Evolutionary conservation across 495 filamentous ascomycete species (phyloP).

Genomic region (Lichina pygmaea): DNA sequence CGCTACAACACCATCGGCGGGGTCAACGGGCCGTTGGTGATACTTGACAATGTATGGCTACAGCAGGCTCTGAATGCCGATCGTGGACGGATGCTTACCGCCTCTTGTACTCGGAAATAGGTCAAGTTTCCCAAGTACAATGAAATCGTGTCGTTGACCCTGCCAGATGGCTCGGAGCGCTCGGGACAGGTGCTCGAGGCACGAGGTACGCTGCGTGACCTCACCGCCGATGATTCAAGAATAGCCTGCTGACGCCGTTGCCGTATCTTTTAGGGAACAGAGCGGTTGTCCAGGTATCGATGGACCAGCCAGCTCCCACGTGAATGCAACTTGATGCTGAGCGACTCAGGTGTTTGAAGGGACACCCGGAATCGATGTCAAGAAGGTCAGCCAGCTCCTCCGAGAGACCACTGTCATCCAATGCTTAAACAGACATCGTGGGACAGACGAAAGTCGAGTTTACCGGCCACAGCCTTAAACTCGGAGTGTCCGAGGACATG

Average conservation of each 20-base stretch:
- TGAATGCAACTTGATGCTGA: background rate
- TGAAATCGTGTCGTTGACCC: slow-evolving; percentile 87
- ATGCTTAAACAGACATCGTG: background rate
- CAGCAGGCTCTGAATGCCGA: slow-evolving; percentile 7
- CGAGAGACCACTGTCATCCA: slow-evolving; percentile 24
- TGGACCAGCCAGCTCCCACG: background rate
- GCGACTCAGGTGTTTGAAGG: slow-evolving; percentile 72
- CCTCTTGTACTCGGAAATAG: slow-evolving; percentile 13
- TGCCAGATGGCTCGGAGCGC: slow-evolving; percentile 82
- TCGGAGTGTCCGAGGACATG: slow-evolving; percentile 99
- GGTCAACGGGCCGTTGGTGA: slow-evolving; percentile 91
- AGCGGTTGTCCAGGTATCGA: slow-evolving; percentile 62
- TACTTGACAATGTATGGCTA: slow-evolving; percentile 58
- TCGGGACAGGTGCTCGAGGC: slow-evolving; percentile 94
- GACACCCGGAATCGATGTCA: slow-evolving; percentile 89
- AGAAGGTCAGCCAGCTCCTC: slow-evolving; percentile 37
- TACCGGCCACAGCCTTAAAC: slow-evolving; percentile 84
- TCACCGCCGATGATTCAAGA: background rate
- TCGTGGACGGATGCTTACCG: background rate
- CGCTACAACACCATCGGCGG: slow-evolving; percentile 96
- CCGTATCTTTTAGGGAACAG: slow-evolving; percentile 34
- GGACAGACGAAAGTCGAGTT: slow-evolving; percentile 54
- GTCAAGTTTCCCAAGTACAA: slow-evolving; percentile 96
- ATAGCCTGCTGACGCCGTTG: background rate
- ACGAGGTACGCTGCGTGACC: slow-evolving; percentile 33